Evolutionary conservation across 345 rosid genomes (phyloP).

Genomic region (Alliaria petiolata): DNA sequence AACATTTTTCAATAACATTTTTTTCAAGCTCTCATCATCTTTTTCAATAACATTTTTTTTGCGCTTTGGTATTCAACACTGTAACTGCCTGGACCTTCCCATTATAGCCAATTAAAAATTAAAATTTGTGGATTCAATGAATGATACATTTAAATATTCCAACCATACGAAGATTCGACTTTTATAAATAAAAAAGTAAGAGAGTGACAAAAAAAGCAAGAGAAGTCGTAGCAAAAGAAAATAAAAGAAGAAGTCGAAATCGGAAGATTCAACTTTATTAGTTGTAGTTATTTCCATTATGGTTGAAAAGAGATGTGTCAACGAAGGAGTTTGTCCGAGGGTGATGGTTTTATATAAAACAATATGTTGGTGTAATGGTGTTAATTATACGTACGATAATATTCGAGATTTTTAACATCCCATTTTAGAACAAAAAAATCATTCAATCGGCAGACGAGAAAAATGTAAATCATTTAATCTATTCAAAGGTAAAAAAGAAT

Average conservation of each 20-base stretch:
- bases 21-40: too few species aligned
- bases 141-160: neutral
- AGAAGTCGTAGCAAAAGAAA: neutral
- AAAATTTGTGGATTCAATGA: neutral
- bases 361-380: neutral
- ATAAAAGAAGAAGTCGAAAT: neutral
- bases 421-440: neutral
- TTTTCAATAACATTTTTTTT: neutral
- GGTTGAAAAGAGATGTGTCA: neutral
- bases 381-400: neutral
- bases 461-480: neutral
- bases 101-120: neutral
- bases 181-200: neutral
- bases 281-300: too few species aligned
- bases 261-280: slow-evolving; percentile 4
- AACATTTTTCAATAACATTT: neutral
- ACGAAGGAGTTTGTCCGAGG: neutral
- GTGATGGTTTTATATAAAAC: neutral
- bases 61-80: neutral
- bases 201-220: neutral
- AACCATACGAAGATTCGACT: neutral
- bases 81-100: neutral
- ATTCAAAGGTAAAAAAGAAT: neutral
- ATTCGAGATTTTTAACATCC: neutral
- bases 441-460: neutral